Evolutionary conservation across 495 filamentous ascomycete species (phyloP).

Genomic region (Aspergillus cavernicola): DNA sequence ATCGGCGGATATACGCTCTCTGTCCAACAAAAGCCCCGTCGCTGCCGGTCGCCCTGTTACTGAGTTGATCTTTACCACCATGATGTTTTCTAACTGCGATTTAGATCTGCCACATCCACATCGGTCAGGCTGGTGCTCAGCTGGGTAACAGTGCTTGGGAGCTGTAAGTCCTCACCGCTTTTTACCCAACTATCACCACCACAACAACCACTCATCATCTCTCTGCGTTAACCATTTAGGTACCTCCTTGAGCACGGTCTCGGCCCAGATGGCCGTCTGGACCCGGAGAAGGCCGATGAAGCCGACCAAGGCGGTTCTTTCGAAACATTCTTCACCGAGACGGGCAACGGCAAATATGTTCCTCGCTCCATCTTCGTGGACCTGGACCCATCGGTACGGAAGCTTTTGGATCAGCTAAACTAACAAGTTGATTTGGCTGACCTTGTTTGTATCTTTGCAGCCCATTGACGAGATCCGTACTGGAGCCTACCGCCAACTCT

Average conservation of each 20-base stretch:
- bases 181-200: conserved; percentile 9
- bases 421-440: conserved; percentile 14
- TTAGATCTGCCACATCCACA: conserved; percentile 83
- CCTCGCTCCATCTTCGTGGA: conserved; percentile 88
- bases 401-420: not conserved
- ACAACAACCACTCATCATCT: not conserved
- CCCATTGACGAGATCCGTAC: conserved; percentile 91
- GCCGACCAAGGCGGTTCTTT: conserved; percentile 64
- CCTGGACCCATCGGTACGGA: conserved; percentile 73
- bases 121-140: conserved; percentile 92
- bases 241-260: conserved; percentile 92
- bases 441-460: conserved; percentile 21
- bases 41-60: not conserved
- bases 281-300: conserved; percentile 58
- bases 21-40: not conserved
- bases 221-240: conserved; percentile 36
- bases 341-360: conserved; percentile 81
- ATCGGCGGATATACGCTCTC: not conserved
- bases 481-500: conserved; percentile 76
- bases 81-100: not conserved
- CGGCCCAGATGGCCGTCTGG: conserved; percentile 66
- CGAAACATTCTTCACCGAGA: conserved; percentile 92
- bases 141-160: conserved; percentile 94
- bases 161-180: conserved; percentile 66
- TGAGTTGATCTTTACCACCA: conserved; percentile 3